Evolutionary conservation across 768 basidiomycete genomes (phyloP), one percentile per base, ranked within the genome.

Genomic region (Collybia mongolica): DNA sequence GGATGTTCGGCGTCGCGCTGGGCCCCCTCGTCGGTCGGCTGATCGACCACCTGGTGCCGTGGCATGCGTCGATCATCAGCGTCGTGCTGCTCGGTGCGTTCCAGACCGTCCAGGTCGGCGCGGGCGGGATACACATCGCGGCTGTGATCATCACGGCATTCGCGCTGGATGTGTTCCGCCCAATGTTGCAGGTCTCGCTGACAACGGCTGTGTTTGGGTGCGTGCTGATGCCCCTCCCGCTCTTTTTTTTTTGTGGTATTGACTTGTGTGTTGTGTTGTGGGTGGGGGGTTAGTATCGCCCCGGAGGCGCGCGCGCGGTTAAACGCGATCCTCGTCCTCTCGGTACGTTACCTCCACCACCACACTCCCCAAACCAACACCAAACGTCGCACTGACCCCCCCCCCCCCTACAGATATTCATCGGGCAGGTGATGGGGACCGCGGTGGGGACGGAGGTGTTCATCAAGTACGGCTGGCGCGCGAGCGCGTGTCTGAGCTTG

Each of bases 371-470:
- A 11, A 8, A 32, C 17, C 29, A 15, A 7, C 39, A 29, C 18
- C 5, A 15, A 12, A 22, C 6, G 20, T 23, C 28, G 72, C n/a
- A n/a, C n/a, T n/a, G n/a, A n/a, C n/a, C n/a, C n/a, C n/a, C n/a
- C n/a, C n/a, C n/a, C n/a, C n/a, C n/a, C n/a, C n/a, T n/a, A n/a
- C n/a, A n/a, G n/a, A 60, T 82, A 19, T 86, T 86, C 62, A 71
- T 83, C n/a, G 88, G 88, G 0, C 86, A 88, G 67, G 80, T 88
- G 14, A 81, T 84, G 59, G 88, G 88, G 9, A 87, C 86, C 1
- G 72, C 82, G 0, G 80, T 81, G 0, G 81, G 85, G 19, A 81
- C 85, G 0, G 58, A 72, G n/a, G 75, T 89, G 3, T 90, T 86
- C 64, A 73, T 82, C 18, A 54, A 68, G n/a, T 65, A 79, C 49